Evolutionary conservation across 495 filamentous ascomycete genomes (phyloP).

Genomic region (Cercophora samala): DNA sequence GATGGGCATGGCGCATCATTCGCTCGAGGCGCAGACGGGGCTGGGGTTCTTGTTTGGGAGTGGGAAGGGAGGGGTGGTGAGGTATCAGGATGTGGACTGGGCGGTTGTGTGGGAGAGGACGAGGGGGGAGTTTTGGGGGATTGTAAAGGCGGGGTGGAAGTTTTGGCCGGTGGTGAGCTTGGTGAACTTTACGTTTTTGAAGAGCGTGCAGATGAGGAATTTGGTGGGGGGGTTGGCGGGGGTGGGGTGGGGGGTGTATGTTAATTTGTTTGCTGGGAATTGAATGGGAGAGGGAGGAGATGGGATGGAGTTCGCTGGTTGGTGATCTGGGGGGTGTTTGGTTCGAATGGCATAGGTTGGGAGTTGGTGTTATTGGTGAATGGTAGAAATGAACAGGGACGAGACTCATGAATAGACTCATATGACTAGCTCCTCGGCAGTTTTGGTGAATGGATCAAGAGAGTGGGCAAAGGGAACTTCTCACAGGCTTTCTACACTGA

Average conservation of each 20-base stretch:
- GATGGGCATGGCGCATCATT: constrained; percentile 36
- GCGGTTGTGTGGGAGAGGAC: constrained; percentile 30
- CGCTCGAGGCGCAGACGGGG: neutral
- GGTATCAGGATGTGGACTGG: constrained; percentile 34
- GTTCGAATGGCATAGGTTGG: neutral
- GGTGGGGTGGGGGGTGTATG: constrained; percentile 80
- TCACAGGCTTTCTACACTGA: too few relatives aligned
- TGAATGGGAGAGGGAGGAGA: constrained; percentile 21
- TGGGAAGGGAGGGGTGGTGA: constrained; percentile 18
- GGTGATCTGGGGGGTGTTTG: neutral
- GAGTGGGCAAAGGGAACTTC: too few relatives aligned
- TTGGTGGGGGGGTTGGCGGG: constrained; percentile 78
- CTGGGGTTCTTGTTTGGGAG: constrained; percentile 3
- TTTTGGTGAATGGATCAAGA: too few relatives aligned
- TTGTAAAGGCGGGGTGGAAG: constrained; percentile 72
- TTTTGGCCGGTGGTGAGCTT: constrained; percentile 82
- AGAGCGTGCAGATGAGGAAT: constrained; percentile 67
- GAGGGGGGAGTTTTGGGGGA: constrained; percentile 59
- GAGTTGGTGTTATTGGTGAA: neutral
- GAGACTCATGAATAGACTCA: too few relatives aligned
- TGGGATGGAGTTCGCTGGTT: neutral
- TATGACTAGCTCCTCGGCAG: too few relatives aligned
- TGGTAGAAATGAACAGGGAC: neutral
- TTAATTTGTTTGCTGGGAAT: constrained; percentile 63
- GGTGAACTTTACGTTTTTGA: constrained; percentile 73